Conservation (phyloP, 2,329 filamentous ascomycete species). For the Neofusicoccum sp. region DNA sequence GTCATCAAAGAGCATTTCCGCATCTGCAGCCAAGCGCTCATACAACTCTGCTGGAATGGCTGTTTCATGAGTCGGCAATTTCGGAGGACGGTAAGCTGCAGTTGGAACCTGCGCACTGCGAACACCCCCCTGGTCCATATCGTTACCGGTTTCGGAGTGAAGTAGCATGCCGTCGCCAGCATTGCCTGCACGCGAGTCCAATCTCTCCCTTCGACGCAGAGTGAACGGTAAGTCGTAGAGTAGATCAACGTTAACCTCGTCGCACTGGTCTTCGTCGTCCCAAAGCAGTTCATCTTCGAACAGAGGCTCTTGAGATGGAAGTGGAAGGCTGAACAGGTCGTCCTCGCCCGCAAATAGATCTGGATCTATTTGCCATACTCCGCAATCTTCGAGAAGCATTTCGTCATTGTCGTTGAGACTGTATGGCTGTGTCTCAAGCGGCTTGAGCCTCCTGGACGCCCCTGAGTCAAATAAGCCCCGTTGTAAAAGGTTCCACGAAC, state of each 20-base stretch:
- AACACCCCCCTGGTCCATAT: not conserved
- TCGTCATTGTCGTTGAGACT: not conserved
- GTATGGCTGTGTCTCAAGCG: not conserved
- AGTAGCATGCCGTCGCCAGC: not conserved
- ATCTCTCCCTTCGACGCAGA: not conserved
- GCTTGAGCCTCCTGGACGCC: slow-evolving; percentile 17
- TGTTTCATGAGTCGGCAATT: not conserved
- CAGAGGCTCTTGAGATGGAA: not conserved
- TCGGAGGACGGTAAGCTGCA: not conserved
- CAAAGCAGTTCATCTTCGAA: slow-evolving; percentile 20
- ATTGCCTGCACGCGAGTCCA: not conserved
- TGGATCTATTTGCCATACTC: not conserved
- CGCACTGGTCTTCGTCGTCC: not conserved
- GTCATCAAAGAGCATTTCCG: slow-evolving; percentile 1
- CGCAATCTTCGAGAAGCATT: not conserved
- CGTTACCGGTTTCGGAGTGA: not conserved
- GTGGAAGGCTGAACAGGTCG: not conserved
- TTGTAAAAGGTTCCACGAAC: slow-evolving; percentile 21
- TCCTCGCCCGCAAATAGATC: not conserved
- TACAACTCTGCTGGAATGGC: not conserved
- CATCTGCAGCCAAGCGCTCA: not conserved
- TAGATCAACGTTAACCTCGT: not conserved
- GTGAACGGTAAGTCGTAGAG: no score
- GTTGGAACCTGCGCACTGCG: not conserved
- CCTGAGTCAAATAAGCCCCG: slow-evolving; percentile 17